Conservation (phyloP, 139 green algal species). For the Chlorella sorokiniana region DNA sequence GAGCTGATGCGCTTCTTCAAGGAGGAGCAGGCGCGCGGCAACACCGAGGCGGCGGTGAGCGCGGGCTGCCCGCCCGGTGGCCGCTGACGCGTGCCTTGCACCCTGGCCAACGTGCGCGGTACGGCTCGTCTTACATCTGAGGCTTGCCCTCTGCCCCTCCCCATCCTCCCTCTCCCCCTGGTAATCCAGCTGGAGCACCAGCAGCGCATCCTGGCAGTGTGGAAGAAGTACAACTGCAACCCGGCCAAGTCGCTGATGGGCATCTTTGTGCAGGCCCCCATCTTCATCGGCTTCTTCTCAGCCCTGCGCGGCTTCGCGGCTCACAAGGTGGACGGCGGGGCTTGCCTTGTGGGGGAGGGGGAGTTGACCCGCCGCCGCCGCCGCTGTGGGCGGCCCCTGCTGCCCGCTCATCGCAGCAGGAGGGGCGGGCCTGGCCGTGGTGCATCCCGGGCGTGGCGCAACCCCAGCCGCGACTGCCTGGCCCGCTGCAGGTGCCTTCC, state of each 20-base stretch:
- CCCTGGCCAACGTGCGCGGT: neutral
- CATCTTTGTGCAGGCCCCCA: constrained; percentile 58
- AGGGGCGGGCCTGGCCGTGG: too few species aligned
- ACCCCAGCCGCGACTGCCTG: neutral
- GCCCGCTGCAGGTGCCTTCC: constrained; percentile 62
- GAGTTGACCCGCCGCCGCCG: too few species aligned
- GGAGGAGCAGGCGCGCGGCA: constrained; percentile 51
- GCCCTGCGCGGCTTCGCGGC: constrained; percentile 55
- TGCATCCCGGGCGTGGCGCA: neutral
- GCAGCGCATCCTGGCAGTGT: constrained; percentile 49
- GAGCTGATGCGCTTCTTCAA: constrained; percentile 59
- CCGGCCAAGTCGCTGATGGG: constrained; percentile 58
- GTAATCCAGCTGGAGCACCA: constrained; percentile 42
- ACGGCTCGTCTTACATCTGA: neutral
- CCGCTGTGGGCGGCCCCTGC: too few species aligned
- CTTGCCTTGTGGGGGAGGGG: too few species aligned
- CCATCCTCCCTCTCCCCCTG: neutral
- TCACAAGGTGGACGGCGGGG: constrained; percentile 39
- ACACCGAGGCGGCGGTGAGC: constrained; percentile 31
- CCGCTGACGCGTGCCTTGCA: too few species aligned
- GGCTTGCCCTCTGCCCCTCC: too few species aligned
- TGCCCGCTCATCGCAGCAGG: too few species aligned
- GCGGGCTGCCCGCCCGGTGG: too few species aligned
- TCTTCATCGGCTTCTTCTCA: constrained; percentile 80
- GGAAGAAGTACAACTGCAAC: constrained; percentile 63